These are phyloP conservation scores for Hypoxylon sp. DNA, from an alignment of 2,329 filamentous ascomycete species.

Conservation along the genomic window DNA sequence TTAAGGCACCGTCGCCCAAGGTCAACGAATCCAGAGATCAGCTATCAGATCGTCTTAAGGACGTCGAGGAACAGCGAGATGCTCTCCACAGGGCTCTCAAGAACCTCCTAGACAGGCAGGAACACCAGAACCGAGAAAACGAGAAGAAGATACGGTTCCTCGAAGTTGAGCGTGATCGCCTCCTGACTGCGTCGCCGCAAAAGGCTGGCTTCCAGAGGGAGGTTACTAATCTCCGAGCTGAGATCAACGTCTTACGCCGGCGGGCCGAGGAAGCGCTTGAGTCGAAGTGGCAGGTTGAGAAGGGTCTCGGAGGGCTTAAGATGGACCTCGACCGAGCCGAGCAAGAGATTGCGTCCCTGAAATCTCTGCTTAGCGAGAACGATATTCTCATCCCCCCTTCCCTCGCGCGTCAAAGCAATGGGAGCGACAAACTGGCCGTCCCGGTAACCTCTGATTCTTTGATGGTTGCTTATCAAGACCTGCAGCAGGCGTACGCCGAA, in stretches of 20 bases:
- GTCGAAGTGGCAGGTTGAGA: constrained; percentile 96
- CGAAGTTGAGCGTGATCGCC: constrained; percentile 79
- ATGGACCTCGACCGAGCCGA: constrained; percentile 97
- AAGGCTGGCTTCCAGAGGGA: constrained; percentile 85
- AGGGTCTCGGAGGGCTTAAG: constrained; percentile 85
- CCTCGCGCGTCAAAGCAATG: constrained; percentile 55
- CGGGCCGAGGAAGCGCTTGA: constrained; percentile 93
- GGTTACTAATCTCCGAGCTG: constrained; percentile 78
- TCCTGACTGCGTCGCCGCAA: constrained; percentile 72
- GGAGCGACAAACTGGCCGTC: constrained; percentile 51
- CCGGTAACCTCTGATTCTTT: constrained; percentile 75
- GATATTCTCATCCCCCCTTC: constrained; percentile 78
- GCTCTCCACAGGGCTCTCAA: constrained; percentile 88
- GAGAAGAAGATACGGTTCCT: constrained; percentile 80
- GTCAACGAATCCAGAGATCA: constrained; percentile 68
- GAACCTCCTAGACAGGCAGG: constrained; percentile 84
- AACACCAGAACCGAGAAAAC: constrained; percentile 83
- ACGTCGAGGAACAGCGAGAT: constrained; percentile 92
- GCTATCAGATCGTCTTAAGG: constrained; percentile 82
- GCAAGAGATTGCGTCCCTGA: constrained; percentile 87
- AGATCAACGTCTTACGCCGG: constrained; percentile 83
- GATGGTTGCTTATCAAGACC: constrained; percentile 75
- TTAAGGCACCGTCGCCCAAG: constrained; percentile 53
- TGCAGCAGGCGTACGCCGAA: constrained; percentile 74
- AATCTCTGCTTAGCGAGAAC: constrained; percentile 79